Evolutionary conservation across 1,284 basidiomycete genomes (phyloP).

Genomic region (Gomphus bonarii): DNA sequence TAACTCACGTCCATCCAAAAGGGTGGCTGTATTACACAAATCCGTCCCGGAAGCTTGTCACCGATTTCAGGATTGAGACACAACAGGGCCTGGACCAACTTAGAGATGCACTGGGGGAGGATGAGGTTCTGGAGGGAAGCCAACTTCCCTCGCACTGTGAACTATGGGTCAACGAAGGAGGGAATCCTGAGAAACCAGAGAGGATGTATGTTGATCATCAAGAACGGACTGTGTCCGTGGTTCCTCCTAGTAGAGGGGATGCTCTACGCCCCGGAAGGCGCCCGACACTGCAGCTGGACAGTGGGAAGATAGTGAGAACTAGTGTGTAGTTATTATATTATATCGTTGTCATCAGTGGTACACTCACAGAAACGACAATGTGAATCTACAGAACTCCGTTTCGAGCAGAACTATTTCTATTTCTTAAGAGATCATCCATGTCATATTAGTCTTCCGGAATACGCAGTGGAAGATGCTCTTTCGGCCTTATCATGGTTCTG

Average conservation of each 20-base stretch:
- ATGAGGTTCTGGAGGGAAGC: conserved; percentile 7
- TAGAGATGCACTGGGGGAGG: conserved; percentile 12
- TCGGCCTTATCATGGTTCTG: conserved; percentile 42
- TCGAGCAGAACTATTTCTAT: background rate
- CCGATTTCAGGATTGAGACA: conserved; percentile 37
- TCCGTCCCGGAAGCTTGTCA: conserved; percentile 26
- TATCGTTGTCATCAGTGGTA: background rate
- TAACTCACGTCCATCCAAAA: conserved; percentile 24
- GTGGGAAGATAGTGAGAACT: background rate
- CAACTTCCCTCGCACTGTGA: conserved; percentile 11
- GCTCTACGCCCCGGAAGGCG: background rate
- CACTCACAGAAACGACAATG: background rate
- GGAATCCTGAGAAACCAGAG: background rate
- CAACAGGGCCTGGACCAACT: conserved; percentile 22
- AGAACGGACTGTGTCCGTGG: background rate
- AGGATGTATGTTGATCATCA: conserved; percentile 2
- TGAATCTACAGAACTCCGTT: background rate
- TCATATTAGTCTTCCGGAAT: conserved; percentile 29
- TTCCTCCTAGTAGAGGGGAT: background rate
- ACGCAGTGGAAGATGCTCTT: conserved; percentile 34
- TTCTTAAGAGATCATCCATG: conserved; percentile 34
- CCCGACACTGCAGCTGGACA: background rate
- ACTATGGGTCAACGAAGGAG: conserved; percentile 11
- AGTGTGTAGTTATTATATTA: background rate
- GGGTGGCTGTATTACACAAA: conserved; percentile 43